Base-by-base conservation (phyloP, 163 green algal species). In the Scenedesmus sp. region DNA sequence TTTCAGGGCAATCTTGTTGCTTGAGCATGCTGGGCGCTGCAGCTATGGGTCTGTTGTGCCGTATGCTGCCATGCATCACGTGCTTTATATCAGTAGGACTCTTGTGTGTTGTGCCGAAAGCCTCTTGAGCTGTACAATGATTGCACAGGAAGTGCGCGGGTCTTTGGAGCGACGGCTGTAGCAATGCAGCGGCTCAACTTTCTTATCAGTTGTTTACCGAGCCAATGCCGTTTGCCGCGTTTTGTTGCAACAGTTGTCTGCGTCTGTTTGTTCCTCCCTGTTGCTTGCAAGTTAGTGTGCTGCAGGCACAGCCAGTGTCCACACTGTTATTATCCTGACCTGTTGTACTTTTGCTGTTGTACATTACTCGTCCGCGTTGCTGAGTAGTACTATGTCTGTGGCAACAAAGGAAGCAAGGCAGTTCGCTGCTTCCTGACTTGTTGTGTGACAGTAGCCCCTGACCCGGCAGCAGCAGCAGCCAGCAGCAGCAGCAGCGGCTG, bases 281-380 rank as follows among this genome's bases (percentile, higher is more conserved):
- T 12, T 26, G 16, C 66, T 18, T 76, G 16, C 16, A 76, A 18
- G 16, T 8, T 34, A 13, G 1, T 26, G 66, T 8, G 3, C 1
- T 26, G 12, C 2, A 12, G 70, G 23, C 52, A 23, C 23, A 52
- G 70, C 4, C 70, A 52, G 46, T 79, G 70, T 79, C 5, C 0
- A 79, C 70, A 79, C 70, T 76, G 66, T 79, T 79, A 79, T 23
- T 79, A 79, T 79, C 3, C 23, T 79, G 70, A 79, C 70, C 23
- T 46, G 18, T 52, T 52, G 6, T 52, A 23, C 13, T 52, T 12
- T 5, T 52, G 4, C 52, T 79, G 70, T 8, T 79, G 70, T 79
- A 79, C 23, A 79, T 4, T 79, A 79, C 34, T 46, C 34, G 34
- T 79, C 5, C 13, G 23, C 2, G 4, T 13, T 5, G 52, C 62